Base-by-base conservation (phyloP, 768 basidiomycete species). In the Russula ochroleuca region DNA sequence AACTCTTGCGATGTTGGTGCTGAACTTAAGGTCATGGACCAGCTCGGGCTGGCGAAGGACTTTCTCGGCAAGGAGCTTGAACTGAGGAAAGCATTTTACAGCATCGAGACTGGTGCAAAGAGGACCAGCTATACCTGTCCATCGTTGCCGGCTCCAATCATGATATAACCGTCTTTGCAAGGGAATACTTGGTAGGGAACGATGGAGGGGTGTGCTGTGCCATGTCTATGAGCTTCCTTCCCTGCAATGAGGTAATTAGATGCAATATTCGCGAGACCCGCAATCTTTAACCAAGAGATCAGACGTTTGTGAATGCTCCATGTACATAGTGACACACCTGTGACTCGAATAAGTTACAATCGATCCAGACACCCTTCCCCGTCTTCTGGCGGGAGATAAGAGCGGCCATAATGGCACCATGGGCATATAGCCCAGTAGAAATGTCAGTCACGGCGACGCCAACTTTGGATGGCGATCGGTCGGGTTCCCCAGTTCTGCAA, bases 61-160 rank as follows among this genome's bases (percentile, higher is more conserved):
- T 60, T 79, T 81, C 50, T 82, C 78, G 3, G 83, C 80, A 21
- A 98, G 78, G 31, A 84, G 78, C 58, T 73, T 80, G 77, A 95
- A 98, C 85, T 98, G 72, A 11, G 31, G 33, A 37, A 14, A 43
- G 17, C 3, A 21, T 49, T 56, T 47, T 47, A n/a, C 45, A 45
- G 23, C 23, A 40, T 33, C n/a, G 43, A 31, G 54, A 43, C 11
- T n/a, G 40, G 57, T 48, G 17, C 52, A 15, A 47, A 52, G 25
- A 28, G 10, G 37, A 50, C 14, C n/a, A 28, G 21, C 17, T 68
- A 9, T 68, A 88, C 90, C 81, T 92, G 92, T 68, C 83, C 87
- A 71, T 96, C 84, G 73, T 94, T 96, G 5, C 92, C 94, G 9
- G 91, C 93, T 50, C 93, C 94, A 67, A 97, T 86, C 95, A 97